phyloP scores from a whole-genome alignment of 192 early-diverging fungal genomes.

The Gonapodya prolifera region DNA sequence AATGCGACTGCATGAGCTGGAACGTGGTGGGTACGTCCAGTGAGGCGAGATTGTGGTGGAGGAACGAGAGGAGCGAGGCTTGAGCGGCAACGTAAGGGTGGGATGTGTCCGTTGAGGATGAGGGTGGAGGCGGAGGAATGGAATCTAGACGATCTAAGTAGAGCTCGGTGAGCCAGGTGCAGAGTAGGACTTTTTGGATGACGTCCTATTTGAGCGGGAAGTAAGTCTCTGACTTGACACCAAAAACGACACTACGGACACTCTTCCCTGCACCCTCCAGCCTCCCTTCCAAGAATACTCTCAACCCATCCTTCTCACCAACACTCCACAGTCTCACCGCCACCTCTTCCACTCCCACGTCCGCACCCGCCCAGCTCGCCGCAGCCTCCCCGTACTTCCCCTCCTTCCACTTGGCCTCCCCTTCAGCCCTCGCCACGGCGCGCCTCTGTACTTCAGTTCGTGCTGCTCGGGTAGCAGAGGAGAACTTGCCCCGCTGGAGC shows the following conservation, averaged over 20 bases:
- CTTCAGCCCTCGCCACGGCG: too few relatives aligned
- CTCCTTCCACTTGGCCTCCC: too few relatives aligned
- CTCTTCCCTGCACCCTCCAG: too few relatives aligned
- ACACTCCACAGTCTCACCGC: constrained; percentile 67
- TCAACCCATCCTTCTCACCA: constrained; percentile 59
- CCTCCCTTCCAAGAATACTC: constrained; percentile 67
- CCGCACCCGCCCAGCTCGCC: too few relatives aligned
- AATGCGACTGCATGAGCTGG: constrained; percentile 75
- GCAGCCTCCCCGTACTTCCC: too few relatives aligned
- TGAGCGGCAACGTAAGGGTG: neutral
- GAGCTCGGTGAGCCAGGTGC: constrained; percentile 83
- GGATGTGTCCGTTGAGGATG: neutral
- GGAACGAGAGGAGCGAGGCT: neutral
- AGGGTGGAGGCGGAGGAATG: constrained; percentile 23
- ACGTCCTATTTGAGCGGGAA: constrained; percentile 36
- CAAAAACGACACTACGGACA: too few relatives aligned
- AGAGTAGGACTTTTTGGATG: constrained; percentile 66
- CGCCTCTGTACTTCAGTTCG: constrained; percentile 28
- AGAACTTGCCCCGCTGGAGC: constrained; percentile 67
- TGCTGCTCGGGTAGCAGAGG: constrained; percentile 64
- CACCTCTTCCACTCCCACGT: constrained; percentile 87
- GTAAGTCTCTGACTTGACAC: too few relatives aligned
- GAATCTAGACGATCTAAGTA: constrained; percentile 66
- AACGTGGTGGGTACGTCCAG: constrained; percentile 61
- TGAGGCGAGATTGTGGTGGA: neutral